Base-by-base conservation (phyloP, 2,329 filamentous ascomycete species). In the Fusarium praegraminearum region DNA sequence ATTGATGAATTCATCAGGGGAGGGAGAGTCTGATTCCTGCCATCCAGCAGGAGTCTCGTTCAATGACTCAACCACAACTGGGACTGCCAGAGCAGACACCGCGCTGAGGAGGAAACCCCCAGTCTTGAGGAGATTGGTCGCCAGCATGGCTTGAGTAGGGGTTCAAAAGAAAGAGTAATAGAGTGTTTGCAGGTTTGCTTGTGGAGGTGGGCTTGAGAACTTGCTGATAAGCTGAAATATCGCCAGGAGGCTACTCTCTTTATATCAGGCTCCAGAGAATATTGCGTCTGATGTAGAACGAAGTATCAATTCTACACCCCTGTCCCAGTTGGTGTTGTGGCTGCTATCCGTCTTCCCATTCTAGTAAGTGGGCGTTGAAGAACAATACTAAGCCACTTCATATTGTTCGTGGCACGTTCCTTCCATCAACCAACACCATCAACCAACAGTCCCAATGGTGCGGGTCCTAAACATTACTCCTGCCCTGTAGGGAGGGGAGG, bases 371-470 rank as follows among this genome's bases (percentile, higher is more conserved):
- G 57, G 57, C 45, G 57, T 18, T 54, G 36, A 64, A 65, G 71
- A 74, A 75, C 73, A 75, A 75, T 75, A 70, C 53, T 41, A 70
- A 70, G 63, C 46, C 57, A 44, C 50, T 70, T 70, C 47, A 70
- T 70, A 75, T 73, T 75, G 65, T 72, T 74, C 66, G 58, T 66
- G 33, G 44, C 65, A 69, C 63, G 44, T 51, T 58, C 49, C 62
- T 36, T 43, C 57, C 26, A 55, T 64, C 62, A 35, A 67, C 40
- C 49, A 65, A 33, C 67, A 59, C 13, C n/a, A 49, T 51, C 28
- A 35, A 36, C 38, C 60, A 61, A 56, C 55, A 30, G 30, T 41
- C 41, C 65, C 50, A 32, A 56, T 38, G 56, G 38, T 41, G 38
- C 49, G 38, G 51, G 33, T 45, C 36, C 53, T 26, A 11, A 45